phyloP scores from a whole-genome alignment of 2,329 filamentous ascomycete species.

The Hymenoscyphus infarciens region DNA sequence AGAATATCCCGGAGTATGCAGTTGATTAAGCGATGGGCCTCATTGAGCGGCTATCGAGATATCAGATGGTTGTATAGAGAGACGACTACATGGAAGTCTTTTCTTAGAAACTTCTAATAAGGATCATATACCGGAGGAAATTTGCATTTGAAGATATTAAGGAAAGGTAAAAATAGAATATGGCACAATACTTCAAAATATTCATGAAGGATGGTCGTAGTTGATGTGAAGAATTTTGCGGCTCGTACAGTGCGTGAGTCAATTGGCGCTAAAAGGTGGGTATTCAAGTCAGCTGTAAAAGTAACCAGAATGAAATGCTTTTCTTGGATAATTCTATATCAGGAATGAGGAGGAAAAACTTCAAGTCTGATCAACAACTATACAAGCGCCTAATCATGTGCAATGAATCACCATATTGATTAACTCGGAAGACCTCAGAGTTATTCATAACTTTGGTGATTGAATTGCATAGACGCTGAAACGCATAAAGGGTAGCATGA shows the following conservation, averaged over 20 bases:
- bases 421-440: not conserved
- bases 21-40: not conserved
- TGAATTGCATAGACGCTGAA: not conserved
- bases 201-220: not conserved
- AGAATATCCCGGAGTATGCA: not conserved
- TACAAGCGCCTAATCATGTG: not conserved
- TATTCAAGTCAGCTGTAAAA: not conserved
- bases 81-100: too few relatives aligned
- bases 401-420: not conserved
- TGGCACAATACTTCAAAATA: not conserved
- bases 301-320: not conserved
- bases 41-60: not conserved
- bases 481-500: not conserved
- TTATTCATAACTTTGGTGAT: not conserved
- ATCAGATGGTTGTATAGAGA: not conserved
- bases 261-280: not conserved
- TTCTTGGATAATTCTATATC: not conserved
- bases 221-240: not conserved
- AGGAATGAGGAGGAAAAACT: too few relatives aligned
- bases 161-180: not conserved
- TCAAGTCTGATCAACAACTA: not conserved
- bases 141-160: not conserved
- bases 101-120: not conserved
- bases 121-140: not conserved
- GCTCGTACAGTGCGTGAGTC: not conserved